Percentiles rank a stretch among this genome's conserved stretches.
phyloP scores from a whole-genome alignment of 345 rosid genomes.

The Eutrema yunnanense region DNA sequence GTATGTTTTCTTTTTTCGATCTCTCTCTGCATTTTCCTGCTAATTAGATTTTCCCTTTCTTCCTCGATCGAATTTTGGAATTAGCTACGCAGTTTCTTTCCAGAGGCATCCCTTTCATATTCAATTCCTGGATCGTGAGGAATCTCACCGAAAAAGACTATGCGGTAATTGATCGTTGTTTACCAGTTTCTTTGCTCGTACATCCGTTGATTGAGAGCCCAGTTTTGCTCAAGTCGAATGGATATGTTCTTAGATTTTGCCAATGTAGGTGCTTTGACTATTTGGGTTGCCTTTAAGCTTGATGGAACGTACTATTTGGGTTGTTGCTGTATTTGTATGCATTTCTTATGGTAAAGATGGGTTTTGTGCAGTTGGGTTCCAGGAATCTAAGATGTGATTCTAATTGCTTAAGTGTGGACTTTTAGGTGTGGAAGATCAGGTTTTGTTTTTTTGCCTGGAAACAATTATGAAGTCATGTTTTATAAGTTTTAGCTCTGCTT shows the following conservation, averaged over 20 bases:
- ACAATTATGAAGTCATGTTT: background rate
- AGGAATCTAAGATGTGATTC: background rate
- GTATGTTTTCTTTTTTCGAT: background rate
- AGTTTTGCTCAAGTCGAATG: background rate
- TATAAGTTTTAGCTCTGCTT: background rate
- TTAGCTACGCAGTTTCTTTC: slow-evolving; percentile 78
- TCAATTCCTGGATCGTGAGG: slow-evolving; percentile 88
- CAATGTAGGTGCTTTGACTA: slow-evolving; percentile 2
- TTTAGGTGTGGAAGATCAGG: background rate
- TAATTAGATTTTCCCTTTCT: background rate
- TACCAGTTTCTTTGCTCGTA: background rate
- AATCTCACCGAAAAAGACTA: slow-evolving; percentile 65
- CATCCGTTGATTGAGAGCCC: background rate
- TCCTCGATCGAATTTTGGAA: background rate
- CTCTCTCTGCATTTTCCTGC: background rate
- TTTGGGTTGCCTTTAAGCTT: background rate
- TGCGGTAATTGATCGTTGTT: slow-evolving; percentile 45
- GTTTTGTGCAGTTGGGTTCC: background rate
- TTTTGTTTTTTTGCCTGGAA: background rate
- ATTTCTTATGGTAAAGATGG: background rate
- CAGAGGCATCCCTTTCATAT: slow-evolving; percentile 81
- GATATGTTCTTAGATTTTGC: background rate
- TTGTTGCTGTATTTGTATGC: background rate
- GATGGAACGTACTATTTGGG: background rate
- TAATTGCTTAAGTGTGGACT: background rate